Evolutionary conservation across 345 rosid genomes (phyloP).

Genomic region (Populus ilicifolia): DNA sequence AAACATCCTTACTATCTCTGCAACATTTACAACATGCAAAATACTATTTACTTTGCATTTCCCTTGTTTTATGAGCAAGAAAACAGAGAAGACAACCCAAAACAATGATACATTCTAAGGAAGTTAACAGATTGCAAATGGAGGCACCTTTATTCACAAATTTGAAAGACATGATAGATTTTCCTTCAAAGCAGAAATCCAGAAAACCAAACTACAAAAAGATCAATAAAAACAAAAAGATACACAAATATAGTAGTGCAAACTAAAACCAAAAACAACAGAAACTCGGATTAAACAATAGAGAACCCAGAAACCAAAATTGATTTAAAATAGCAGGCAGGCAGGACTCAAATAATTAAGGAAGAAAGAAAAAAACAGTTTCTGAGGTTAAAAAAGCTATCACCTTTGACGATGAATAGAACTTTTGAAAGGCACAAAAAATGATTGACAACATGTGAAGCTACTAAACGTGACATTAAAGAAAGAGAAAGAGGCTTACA

Average conservation of each 20-base stretch:
- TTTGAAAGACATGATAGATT: slow-evolving; percentile 14
- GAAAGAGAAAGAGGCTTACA: slow-evolving; percentile 17
- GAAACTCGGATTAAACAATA: not conserved
- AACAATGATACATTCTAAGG: not conserved
- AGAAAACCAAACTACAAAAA: slow-evolving; percentile 12
- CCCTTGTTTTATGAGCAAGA: not conserved
- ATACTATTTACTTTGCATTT: not conserved
- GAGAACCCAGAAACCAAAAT: slow-evolving; percentile 11
- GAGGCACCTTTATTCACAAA: slow-evolving; percentile 15
- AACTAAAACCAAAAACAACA: not conserved
- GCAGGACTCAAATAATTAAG: not conserved
- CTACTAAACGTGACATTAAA: slow-evolving; percentile 6
- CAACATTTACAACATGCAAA: not conserved
- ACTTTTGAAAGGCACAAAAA: not conserved
- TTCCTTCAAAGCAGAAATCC: slow-evolving; percentile 12
- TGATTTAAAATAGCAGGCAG: not conserved
- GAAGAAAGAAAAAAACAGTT: not conserved
- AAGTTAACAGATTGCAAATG: not conserved
- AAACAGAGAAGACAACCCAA: not conserved
- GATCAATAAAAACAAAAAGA: not conserved
- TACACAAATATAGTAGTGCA: not conserved
- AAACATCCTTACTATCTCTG: not conserved
- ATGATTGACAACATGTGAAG: slow-evolving; percentile 9
- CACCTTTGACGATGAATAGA: slow-evolving; percentile 17
- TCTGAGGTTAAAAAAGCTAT: slow-evolving; percentile 4